Conservation (phyloP, 345 rosid species). For the Gossypium thurberi region DNA sequence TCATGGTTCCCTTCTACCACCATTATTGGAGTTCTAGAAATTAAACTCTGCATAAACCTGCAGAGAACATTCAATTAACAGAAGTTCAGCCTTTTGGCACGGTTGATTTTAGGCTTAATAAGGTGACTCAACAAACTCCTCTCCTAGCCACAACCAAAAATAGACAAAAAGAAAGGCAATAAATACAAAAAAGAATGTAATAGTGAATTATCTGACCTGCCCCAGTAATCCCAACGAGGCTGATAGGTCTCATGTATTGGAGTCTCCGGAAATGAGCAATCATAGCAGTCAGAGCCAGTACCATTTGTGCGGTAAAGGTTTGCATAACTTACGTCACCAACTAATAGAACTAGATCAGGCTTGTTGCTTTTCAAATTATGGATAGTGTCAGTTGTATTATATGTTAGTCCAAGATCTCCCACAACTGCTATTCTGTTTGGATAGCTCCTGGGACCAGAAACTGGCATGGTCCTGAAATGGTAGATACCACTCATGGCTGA, state of each 20-base stretch:
- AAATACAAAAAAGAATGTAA: neutral
- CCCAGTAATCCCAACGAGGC: slow-evolving; percentile 99
- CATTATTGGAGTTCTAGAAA: slow-evolving; percentile 72
- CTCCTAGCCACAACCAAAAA: neutral
- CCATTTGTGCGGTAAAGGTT: slow-evolving; percentile 70
- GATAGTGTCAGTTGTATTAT: slow-evolving; percentile 60
- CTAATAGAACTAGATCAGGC: slow-evolving; percentile 74
- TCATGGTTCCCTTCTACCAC: slow-evolving; percentile 90
- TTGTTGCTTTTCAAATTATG: slow-evolving; percentile 53
- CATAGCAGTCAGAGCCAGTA: slow-evolving; percentile 52
- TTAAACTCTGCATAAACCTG: slow-evolving; percentile 77
- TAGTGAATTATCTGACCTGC: slow-evolving; percentile 45
- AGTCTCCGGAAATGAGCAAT: slow-evolving; percentile 35
- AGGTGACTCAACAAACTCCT: neutral
- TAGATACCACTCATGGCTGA: slow-evolving; percentile 48
- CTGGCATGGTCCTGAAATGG: slow-evolving; percentile 71
- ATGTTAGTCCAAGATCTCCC: slow-evolving; percentile 85
- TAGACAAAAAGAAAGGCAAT: neutral
- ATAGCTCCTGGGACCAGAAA: slow-evolving; percentile 39
- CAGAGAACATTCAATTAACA: slow-evolving; percentile 9
- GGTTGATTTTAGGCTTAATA: neutral
- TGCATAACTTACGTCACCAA: slow-evolving; percentile 76
- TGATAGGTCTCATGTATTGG: slow-evolving; percentile 64
- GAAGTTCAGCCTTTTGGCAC: neutral
- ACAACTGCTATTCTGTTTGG: slow-evolving; percentile 67